Conservation (phyloP, 2,329 filamentous ascomycete genomes). For the Colletotrichum coccodes region DNA sequence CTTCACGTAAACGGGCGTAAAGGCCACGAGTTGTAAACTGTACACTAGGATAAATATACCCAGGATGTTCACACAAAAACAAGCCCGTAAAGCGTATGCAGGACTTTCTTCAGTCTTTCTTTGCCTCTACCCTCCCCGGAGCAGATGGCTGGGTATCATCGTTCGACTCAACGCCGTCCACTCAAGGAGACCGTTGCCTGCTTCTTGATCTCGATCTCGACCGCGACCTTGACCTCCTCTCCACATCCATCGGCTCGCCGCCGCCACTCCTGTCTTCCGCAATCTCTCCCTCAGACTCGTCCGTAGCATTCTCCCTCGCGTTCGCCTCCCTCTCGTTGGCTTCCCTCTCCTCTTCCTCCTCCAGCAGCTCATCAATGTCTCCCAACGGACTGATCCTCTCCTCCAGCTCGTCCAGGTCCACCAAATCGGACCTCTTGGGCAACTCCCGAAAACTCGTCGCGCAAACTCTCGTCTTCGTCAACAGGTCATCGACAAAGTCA, state of each 20-base stretch:
- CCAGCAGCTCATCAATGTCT: constrained; percentile 78
- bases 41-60: constrained; percentile 30
- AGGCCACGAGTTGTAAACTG: neutral
- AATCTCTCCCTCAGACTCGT: constrained; percentile 53
- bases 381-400: constrained; percentile 85
- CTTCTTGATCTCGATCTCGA: constrained; percentile 29
- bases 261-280: constrained; percentile 38
- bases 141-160: constrained; percentile 23
- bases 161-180: neutral
- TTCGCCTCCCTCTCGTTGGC: constrained; percentile 35
- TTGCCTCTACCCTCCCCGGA: neutral
- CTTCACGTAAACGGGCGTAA: neutral
- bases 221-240: constrained; percentile 30
- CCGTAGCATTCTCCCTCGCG: constrained; percentile 36
- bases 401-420: constrained; percentile 90
- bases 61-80: neutral
- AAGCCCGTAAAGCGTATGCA: neutral
- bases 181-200: constrained; percentile 15
- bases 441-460: constrained; percentile 94
- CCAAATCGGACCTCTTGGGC: constrained; percentile 81
- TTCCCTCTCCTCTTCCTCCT: constrained; percentile 58
- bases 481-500: constrained; percentile 91
- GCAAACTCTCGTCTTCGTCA: constrained; percentile 90
- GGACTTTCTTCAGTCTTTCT: neutral
- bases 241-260: constrained; percentile 50